Evolutionary conservation across 257 asterid genomes (phyloP), one percentile per base, ranked within the genome.

Genomic region (Petrea volubilis): DNA sequence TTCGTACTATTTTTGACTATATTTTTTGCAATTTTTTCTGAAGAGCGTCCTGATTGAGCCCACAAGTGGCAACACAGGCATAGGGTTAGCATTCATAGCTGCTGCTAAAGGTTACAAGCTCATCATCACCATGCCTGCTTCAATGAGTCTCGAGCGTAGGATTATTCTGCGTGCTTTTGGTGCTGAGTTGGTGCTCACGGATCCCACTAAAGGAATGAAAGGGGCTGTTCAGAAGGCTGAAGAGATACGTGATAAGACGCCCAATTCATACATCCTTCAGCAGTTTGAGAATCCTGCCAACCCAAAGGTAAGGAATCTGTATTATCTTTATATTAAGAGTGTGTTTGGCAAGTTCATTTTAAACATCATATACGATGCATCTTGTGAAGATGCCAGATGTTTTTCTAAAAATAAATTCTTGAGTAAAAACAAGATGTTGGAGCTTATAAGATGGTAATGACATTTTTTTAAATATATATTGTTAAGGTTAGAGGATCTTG

Each of bases 211-310:
- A 55, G 87, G 89, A 61, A 74, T 81, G 78, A 74, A 77, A 71
- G 90, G 82, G 3, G 79, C 82, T n/a, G 68, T 85, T 51, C 80
- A 79, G 66, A 83, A 80, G 74, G 84, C 88, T 9, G 81, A 76
- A 46, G 74, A 85, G 64, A 83, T 83, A 70, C 29, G 63, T 41
- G 83, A 75, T 25, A 80, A 77, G 28, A 85, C 86, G 4, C 90
- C 91, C 18, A 80, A 83, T 70, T 75, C 88, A 29, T 85, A 63
- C 69, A 78, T 83, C 38, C 91, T 83, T 69, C 78, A 71, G 41
- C 88, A 85, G 44, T 82, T 82, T 60, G 80, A 81, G 31, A 83
- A 85, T 60, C 86, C 84, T 7, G 86, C 87, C 8, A 85, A 85
- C 70, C 86, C 86, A 4, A 81, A 78, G 78, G 85, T 83, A 49